Evolutionary conservation across 352 stramenopile genomes (phyloP), one percentile per base, ranked within the genome.

Genomic region (Pythium myriotylum): DNA sequence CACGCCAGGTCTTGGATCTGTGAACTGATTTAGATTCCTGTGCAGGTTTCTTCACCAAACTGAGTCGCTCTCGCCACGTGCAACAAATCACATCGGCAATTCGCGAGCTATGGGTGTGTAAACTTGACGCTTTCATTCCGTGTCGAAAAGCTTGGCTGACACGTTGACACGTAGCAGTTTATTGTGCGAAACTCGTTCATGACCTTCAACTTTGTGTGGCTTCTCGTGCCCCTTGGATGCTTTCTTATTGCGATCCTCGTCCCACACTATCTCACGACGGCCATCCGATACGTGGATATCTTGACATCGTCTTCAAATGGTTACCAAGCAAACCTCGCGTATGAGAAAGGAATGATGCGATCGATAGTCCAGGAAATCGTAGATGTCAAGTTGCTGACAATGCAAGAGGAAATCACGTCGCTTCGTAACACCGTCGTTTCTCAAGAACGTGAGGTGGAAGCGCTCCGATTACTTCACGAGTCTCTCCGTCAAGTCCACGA

Each of bases 161-260:
- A 22, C 14, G 41, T 12, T 48, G 16, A 16, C 14, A 26, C 13
- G 47, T 27, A 79, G 72, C 60, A 72, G 48, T 71, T 68, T 26
- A 37, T 86, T 5, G 54, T 86, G 20, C 82, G 77, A 52, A 86
- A 91, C 29, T 86, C 78, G 32, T 89, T 91, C 65, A 85, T 89
- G 77, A 79, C 78, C 0, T 68, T 80, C 54, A 92, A 92, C 49
- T 76, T 91, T 19, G 22, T 91, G 41, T 92, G 83, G 83, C 76
- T 92, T 9, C 65, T 92, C 4, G 70, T 81, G 14, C 83, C 83
- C 14, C 62, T 92, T 3, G 84, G 70, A 32, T 92, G 83, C 50
- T 92, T 90, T 51, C 54, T 79, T 5, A 71, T 92, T 54, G 83
- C 83, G 17, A 84, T 92, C 58, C 67, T 81, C 12, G 83, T 88